Base-by-base conservation (phyloP, 345 rosid genomes). In the Eucalyptus pauciflora region DNA sequence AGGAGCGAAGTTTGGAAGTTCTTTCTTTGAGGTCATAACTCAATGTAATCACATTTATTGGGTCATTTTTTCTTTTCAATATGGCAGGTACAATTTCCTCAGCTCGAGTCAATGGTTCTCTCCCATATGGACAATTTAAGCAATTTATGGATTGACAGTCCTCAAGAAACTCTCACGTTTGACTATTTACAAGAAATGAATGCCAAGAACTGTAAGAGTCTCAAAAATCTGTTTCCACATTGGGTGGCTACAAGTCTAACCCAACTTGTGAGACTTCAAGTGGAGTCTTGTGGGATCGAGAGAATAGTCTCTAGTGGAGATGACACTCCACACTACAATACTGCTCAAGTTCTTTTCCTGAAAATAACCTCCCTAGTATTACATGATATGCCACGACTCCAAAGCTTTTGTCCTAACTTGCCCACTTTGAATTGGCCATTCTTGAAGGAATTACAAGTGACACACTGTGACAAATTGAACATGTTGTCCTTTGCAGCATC, bases 101-200 rank as follows among this genome's bases (percentile, higher is more conserved):
- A 1, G 2, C 16, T 60, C 12, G 0, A 3, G 67, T 4, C 3
- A 25, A 25, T 58, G 2, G 2, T 4, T 58, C 0, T 58, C 64
- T 58, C 64, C 14, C n/a, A 58, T 11, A 58, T 58, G 64, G 64
- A 58, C n/a, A 58, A 4, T 7, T 1, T 58, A 58, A 58, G 64
- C 13, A 58, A 58, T 24, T 10, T 58, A 58, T 58, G 64, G 64
- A 25, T 3, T 3, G 0, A 58, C 1, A 1, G 13, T 5, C n/a
- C n/a, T 58, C 64, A 58, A 25, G 64, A 58, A 58, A 58, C 3
- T 58, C 64, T 58, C n/a, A 58, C 2, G 3, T 58, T 58, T 24
- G 64, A 58, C 0, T 11, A 1, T 58, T 58, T 58, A 58, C 6
- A 0, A 11, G 0, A 0, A 58, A n/a, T 58, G n/a, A 0, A 58